Evolutionary conservation across 169 alveolate genomes (phyloP).

Genomic region (Eimeria praecox): DNA sequence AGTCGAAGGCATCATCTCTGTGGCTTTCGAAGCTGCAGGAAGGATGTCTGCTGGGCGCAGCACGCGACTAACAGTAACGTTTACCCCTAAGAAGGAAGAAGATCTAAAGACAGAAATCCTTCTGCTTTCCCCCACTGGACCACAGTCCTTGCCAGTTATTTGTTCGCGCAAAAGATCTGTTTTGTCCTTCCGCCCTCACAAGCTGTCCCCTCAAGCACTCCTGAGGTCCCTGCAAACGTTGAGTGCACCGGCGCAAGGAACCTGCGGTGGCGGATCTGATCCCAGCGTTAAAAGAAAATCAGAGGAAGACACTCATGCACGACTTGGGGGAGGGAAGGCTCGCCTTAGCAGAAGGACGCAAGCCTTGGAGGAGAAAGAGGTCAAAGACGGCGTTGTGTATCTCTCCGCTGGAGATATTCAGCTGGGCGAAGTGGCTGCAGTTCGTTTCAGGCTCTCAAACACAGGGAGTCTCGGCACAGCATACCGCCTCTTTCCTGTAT

Average conservation of each 20-base stretch:
- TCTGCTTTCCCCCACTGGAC: constrained; percentile 78
- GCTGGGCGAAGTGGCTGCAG: constrained; percentile 68
- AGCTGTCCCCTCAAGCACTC: constrained; percentile 51
- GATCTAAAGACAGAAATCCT: constrained; percentile 40
- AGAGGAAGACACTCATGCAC: not conserved
- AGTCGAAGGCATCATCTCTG: constrained; percentile 76
- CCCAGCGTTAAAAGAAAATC: not conserved
- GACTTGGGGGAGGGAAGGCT: not conserved
- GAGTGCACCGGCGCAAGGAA: not conserved
- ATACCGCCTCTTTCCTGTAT: constrained; percentile 52
- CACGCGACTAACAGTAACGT: constrained; percentile 40
- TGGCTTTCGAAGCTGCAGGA: constrained; percentile 75
- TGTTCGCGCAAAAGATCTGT: constrained; percentile 74
- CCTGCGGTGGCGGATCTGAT: not conserved
- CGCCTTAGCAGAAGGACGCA: not conserved
- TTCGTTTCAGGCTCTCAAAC: constrained; percentile 25
- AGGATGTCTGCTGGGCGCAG: constrained; percentile 80
- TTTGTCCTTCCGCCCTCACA: constrained; percentile 61
- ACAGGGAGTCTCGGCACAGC: constrained; percentile 65
- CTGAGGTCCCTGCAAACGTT: not conserved
- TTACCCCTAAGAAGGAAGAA: constrained; percentile 64
- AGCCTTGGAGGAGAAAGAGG: not conserved
- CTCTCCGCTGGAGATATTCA: constrained; percentile 71
- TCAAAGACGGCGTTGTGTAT: constrained; percentile 50
- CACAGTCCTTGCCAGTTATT: constrained; percentile 57